Conservation (phyloP, 805 yeast genomes). For the Candida xyloterini region DNA sequence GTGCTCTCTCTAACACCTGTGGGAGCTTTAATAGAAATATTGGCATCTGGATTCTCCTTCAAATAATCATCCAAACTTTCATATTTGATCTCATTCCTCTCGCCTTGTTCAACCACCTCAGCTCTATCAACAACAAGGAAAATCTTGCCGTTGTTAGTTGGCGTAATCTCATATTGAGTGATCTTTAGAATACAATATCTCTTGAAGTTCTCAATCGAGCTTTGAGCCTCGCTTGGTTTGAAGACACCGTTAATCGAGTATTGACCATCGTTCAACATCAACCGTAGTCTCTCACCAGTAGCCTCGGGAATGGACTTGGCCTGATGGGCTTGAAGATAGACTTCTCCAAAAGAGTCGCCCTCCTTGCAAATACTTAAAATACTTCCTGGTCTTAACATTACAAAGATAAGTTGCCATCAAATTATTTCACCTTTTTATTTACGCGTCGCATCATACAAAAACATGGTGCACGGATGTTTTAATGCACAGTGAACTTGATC, state of each 20-base stretch:
- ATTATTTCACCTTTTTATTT: slow-evolving; percentile 5
- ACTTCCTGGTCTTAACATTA: slow-evolving; percentile 22
- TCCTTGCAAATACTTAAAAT: slow-evolving; percentile 24
- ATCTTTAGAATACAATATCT: slow-evolving; percentile 25
- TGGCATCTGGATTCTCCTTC: slow-evolving; percentile 56
- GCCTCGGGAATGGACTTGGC: slow-evolving; percentile 35
- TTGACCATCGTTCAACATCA: slow-evolving; percentile 52
- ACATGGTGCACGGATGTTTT: no score
- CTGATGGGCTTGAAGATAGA: slow-evolving; percentile 32
- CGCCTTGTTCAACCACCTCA: slow-evolving; percentile 35
- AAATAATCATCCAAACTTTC: slow-evolving; percentile 52
- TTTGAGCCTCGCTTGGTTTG: slow-evolving; percentile 40
- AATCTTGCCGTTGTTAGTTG: slow-evolving; percentile 27
- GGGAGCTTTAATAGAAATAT: slow-evolving; percentile 23
- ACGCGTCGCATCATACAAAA: slow-evolving; percentile 6
- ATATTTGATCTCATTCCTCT: slow-evolving; percentile 24
- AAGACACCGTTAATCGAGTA: slow-evolving; percentile 50
- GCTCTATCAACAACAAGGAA: slow-evolving; percentile 30
- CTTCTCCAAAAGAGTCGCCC: slow-evolving; percentile 18
- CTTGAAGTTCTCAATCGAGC: slow-evolving; percentile 29
- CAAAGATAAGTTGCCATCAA: slow-evolving; percentile 12
- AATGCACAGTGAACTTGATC: neutral
- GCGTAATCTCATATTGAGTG: slow-evolving; percentile 23
- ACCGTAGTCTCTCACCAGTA: slow-evolving; percentile 40
- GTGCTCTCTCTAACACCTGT: slow-evolving; percentile 11